Percentiles rank a stretch among this genome's conserved stretches.
Conservation (phyloP, 345 rosid genomes). For the Crucihimalaya himalaica region DNA sequence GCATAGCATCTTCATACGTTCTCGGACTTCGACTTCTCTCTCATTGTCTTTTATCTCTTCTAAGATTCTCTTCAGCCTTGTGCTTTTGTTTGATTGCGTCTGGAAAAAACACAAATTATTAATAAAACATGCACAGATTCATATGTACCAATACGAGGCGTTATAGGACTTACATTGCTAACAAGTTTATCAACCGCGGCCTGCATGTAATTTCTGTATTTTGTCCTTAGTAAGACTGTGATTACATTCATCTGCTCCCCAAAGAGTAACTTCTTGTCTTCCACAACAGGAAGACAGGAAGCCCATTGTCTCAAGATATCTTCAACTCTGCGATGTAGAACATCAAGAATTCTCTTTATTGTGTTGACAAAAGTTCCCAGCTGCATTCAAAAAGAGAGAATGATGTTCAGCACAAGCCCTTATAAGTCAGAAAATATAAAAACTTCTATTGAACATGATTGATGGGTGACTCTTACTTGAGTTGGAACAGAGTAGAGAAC, state of each 20-base stretch:
- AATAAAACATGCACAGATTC: not conserved
- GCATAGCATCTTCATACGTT: slow-evolving; percentile 77
- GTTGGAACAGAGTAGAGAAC: slow-evolving; percentile 70
- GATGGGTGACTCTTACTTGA: slow-evolving; percentile 56
- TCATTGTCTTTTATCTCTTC: slow-evolving; percentile 93
- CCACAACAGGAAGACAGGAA: slow-evolving; percentile 65
- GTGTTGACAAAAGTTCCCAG: slow-evolving; percentile 87
- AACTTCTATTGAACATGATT: not conserved
- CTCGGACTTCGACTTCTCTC: slow-evolving; percentile 86
- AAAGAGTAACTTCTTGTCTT: slow-evolving; percentile 69
- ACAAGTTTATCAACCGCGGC: slow-evolving; percentile 92
- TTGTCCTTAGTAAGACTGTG: slow-evolving; percentile 84
- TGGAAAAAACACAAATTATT: slow-evolving; percentile 28
- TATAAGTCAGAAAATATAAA: not conserved
- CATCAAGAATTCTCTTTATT: slow-evolving; percentile 88
- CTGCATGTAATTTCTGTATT: slow-evolving; percentile 89
- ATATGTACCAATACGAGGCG: not conserved
- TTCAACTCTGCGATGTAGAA: slow-evolving; percentile 78
- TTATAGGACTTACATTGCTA: slow-evolving; percentile 61
- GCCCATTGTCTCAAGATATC: slow-evolving; percentile 90
- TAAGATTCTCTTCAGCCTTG: slow-evolving; percentile 77
- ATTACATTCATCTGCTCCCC: slow-evolving; percentile 96
- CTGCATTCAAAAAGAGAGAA: slow-evolving; percentile 44
- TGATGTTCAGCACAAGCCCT: not conserved
- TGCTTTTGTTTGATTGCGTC: slow-evolving; percentile 73